Evolutionary conservation across 768 basidiomycete genomes (phyloP), one percentile per base, ranked within the genome.

Genomic region (Dioszegia hungarica): DNA sequence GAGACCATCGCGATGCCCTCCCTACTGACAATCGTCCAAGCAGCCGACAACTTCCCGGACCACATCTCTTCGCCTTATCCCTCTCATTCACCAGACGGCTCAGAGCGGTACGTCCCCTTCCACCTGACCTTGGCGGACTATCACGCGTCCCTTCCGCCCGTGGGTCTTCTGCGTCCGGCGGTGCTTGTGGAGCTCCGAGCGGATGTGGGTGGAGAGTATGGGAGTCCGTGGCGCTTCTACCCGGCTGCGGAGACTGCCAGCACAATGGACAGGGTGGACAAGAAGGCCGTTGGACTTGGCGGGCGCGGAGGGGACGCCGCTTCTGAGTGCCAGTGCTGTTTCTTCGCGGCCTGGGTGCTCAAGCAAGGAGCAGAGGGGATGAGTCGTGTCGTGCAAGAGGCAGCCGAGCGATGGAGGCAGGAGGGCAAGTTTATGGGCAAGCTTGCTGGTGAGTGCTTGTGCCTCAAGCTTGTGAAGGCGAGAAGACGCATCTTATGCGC

Each of bases 221-320:
- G n/a, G n/a, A n/a, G n/a, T n/a, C n/a, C 59, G 10, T 60, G 59
- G 59, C 53, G 49, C 19, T 60, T 57, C 20, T 45, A 60, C 43
- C 34, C 36, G 24, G 17, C 44, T 10, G 40, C 54, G 5, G 25
- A 17, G 27, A 14, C 45, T 15, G 43, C 52, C 8, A 5, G 2
- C 27, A 19, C 39, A 82, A 56, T 82, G 47, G 85, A 29, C n/a
- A n/a, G n/a, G 64, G 79, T 45, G 77, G 70, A 31, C 58, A 74
- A 24, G 67, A 67, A 29, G 78, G 52, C 22, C 5, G 14, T 33
- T 49, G 80, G 44, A 55, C 78, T 2, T 85, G 82, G 80, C 60
- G 78, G 9, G 85, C 81, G 80, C n/a, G n/a, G n/a, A n/a, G n/a
- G n/a, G n/a, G n/a, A n/a, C n/a, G n/a, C n/a, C n/a, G n/a, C n/a